Conservation (phyloP, 2,329 filamentous ascomycete genomes). For the Phialocephala sp. region DNA sequence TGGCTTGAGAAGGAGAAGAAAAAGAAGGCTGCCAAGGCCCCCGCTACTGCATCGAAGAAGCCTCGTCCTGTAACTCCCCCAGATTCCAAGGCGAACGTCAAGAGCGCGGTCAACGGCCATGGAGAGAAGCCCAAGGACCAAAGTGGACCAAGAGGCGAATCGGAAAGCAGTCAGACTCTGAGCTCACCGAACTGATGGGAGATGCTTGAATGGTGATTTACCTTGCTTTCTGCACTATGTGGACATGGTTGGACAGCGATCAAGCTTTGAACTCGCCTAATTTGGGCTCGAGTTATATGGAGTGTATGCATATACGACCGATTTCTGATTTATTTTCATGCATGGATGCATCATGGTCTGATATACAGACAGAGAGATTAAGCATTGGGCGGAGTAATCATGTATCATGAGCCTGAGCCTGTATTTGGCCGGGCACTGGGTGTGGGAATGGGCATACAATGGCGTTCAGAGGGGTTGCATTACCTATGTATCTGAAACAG, state of each 20-base stretch:
- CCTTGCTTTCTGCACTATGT: not conserved
- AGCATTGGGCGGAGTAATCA: slow-evolving; percentile 15
- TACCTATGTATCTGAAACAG: not conserved
- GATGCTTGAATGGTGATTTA: not conserved
- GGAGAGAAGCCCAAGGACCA: slow-evolving; percentile 9
- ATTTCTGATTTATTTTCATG: slow-evolving; percentile 15
- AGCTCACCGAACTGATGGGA: slow-evolving; percentile 28
- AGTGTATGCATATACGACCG: slow-evolving; percentile 7
- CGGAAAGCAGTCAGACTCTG: slow-evolving; percentile 35
- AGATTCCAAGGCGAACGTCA: not conserved
- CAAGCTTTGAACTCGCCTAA: slow-evolving; percentile 20
- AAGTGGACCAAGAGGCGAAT: slow-evolving; percentile 13
- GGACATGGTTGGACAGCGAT: not conserved
- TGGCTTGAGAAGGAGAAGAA: slow-evolving; percentile 23
- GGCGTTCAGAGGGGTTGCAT: slow-evolving; percentile 11
- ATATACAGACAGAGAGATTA: slow-evolving; percentile 5
- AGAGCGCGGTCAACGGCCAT: slow-evolving; percentile 23
- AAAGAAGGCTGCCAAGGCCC: slow-evolving; percentile 5
- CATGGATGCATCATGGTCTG: slow-evolving; percentile 13
- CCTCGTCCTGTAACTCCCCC: not conserved
- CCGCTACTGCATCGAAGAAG: not conserved
- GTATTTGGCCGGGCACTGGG: slow-evolving; percentile 11
- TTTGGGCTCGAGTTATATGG: slow-evolving; percentile 10
- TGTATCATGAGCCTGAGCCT: slow-evolving; percentile 21
- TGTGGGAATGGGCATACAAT: slow-evolving; percentile 16